phyloP scores from a whole-genome alignment of 352 stramenopile species.

The Globisporangium megalacanthum region DNA sequence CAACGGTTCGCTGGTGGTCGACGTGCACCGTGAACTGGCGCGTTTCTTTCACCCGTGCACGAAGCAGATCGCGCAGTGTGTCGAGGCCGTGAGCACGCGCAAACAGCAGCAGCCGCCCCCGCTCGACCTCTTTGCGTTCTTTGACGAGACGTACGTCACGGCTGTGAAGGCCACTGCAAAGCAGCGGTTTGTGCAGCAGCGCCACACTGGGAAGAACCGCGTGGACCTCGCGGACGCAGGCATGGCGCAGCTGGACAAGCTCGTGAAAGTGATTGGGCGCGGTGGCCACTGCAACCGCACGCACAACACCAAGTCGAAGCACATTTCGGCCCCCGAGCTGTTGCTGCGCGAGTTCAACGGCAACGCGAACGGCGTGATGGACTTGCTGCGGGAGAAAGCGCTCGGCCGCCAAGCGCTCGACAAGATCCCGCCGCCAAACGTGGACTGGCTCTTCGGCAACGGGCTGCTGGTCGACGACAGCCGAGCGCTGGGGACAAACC shows the following conservation, averaged over 20 bases:
- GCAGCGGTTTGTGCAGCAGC: conserved; percentile 44
- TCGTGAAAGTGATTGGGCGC: conserved; percentile 57
- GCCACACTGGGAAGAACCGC: conserved; percentile 48
- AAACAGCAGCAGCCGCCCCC: conserved; percentile 29
- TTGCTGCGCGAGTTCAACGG: conserved; percentile 63
- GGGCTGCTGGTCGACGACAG: conserved; percentile 45
- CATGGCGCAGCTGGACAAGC: conserved; percentile 67
- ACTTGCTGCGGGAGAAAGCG: conserved; percentile 67
- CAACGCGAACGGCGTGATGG: conserved; percentile 59
- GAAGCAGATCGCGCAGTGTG: conserved; percentile 31
- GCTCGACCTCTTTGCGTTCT: conserved; percentile 50
- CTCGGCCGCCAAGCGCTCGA: conserved; percentile 56
- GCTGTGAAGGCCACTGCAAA: conserved; percentile 58
- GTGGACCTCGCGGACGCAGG: conserved; percentile 66
- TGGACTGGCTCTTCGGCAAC: conserved; percentile 53
- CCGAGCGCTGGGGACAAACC: neutral
- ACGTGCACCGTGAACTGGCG: conserved; percentile 36
- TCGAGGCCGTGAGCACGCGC: conserved; percentile 22
- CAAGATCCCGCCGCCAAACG: conserved; percentile 58
- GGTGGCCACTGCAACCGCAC: conserved; percentile 64
- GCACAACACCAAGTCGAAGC: conserved; percentile 64
- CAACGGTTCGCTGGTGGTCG: neutral
- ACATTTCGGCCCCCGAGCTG: conserved; percentile 64
- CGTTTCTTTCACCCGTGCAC: conserved; percentile 41
- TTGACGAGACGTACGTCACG: conserved; percentile 54